Evolutionary conservation across 108 stramenopile species (phyloP).

Genomic region (Parmales sp.): DNA sequence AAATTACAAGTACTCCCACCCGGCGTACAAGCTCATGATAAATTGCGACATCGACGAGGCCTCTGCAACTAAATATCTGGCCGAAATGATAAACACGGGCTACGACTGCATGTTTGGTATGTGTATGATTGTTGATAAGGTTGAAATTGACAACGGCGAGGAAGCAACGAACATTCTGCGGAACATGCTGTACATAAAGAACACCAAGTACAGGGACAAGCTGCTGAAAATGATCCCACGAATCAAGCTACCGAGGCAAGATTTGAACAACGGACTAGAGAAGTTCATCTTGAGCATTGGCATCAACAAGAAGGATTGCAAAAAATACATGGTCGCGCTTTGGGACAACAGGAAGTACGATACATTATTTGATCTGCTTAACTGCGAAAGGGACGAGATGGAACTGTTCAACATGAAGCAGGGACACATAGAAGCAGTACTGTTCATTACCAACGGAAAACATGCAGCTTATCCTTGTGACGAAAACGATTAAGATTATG

Average conservation of each 20-base stretch:
- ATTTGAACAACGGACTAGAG: neutral
- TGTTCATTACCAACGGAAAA: neutral
- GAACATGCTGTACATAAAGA: neutral
- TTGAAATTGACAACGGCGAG: neutral
- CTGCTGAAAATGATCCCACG: neutral
- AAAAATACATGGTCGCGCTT: neutral
- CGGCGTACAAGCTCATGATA: neutral
- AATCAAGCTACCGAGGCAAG: constrained; percentile 3
- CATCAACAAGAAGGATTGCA: neutral
- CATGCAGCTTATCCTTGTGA: too few relatives aligned
- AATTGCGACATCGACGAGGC: constrained; percentile 6
- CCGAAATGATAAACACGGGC: neutral
- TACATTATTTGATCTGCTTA: neutral
- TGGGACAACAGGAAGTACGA: neutral
- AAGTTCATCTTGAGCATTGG: neutral
- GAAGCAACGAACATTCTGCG: neutral
- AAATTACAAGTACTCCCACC: neutral
- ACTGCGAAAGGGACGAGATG: neutral
- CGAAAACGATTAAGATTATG: too few relatives aligned
- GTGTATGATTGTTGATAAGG: neutral
- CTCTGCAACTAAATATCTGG: neutral
- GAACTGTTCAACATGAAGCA: neutral
- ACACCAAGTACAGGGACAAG: neutral
- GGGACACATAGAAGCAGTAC: neutral
- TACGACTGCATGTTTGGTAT: constrained; percentile 3